Evolutionary conservation across 106 monocot species (phyloP), one percentile per base, ranked within the genome.

Genomic region (Dendrobium chrysotoxum): DNA sequence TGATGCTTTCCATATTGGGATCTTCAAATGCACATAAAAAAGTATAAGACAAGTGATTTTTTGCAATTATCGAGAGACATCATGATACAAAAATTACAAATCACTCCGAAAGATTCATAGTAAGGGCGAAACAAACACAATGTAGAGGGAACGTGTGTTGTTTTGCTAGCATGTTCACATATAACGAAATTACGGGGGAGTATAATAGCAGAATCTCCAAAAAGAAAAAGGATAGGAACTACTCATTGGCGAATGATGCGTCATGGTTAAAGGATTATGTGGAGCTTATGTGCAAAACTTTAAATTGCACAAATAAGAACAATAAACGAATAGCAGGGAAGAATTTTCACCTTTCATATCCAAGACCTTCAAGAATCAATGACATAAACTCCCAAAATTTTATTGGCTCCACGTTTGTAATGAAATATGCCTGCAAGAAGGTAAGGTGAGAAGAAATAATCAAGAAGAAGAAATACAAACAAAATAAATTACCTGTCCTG

Each of bases 371-470:
- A 80, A 97, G 47, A 46, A 97, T 91, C 77, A 85, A 81, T 72
- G 97, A 97, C 53, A 94, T 84, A 79, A 97, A 97, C 80, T 94
- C 94, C 97, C 97, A 97, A 80, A 97, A 97, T 82, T 94, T 94
- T 75, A 97, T 97, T 39, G 94, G 87, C 50, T 97, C 90, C 89
- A 89, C 91, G 80, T 97, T 97, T 80, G 97, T 97, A 75, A 97
- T 94, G 77, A 97, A 94, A 79, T 89, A 97, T n/a, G 92, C 92
- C 97, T 95, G 84, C 75, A 85, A 23, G 42, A 50, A 28, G 65
- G 28, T 54, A 17, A 72, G 12, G 20, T 81, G 30, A 86, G 38
- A 75, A 40, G 35, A 77, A n/a, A 5, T 44, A 77, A 39, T 66
- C 61, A 73, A 28, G 78, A 17, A 54, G 84, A 67, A 47, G 1